A percentile compares a stretch with the other conserved stretches of the same genome.
These are phyloP conservation scores for Myxozyma kluyveri DNA, from an alignment of 805 yeast species.

Conservation along the genomic window DNA sequence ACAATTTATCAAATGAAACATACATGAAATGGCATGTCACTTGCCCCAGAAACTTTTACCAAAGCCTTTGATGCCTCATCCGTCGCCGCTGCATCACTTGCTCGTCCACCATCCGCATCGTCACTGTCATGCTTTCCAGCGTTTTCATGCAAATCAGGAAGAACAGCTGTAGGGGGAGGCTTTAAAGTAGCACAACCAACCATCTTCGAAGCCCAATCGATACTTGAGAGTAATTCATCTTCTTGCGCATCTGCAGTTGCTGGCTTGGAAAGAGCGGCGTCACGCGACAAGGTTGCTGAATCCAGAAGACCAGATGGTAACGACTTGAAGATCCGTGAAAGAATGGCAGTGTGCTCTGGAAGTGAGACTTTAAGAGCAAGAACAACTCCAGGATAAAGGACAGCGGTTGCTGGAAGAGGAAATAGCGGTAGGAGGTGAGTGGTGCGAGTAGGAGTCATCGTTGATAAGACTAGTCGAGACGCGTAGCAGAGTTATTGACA, in stretches of 20 bases:
- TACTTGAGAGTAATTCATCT: not conserved
- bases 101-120: constrained; percentile 2
- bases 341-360: constrained; percentile 17
- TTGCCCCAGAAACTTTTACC: not conserved
- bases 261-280: not conserved
- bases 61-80: constrained; percentile 1
- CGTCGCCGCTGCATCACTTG: constrained; percentile 4
- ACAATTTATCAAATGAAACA: not conserved
- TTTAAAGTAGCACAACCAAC: constrained; percentile 15
- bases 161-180: not conserved
- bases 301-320: not conserved
- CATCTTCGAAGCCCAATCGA: not conserved
- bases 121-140: not conserved
- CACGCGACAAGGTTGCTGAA: not conserved
- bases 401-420: constrained; percentile 19
- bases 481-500: no score
- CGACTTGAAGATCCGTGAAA: not conserved
- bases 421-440: constrained; percentile 14
- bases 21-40: constrained; percentile 6
- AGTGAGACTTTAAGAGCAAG: constrained; percentile 12
- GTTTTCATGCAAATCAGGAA: not conserved
- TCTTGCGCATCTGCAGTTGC: not conserved
- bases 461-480: no score
- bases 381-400: constrained; percentile 19
- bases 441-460: not conserved